Evolutionary conservation across 345 rosid genomes (phyloP).

Genomic region (Lepidium africanum): DNA sequence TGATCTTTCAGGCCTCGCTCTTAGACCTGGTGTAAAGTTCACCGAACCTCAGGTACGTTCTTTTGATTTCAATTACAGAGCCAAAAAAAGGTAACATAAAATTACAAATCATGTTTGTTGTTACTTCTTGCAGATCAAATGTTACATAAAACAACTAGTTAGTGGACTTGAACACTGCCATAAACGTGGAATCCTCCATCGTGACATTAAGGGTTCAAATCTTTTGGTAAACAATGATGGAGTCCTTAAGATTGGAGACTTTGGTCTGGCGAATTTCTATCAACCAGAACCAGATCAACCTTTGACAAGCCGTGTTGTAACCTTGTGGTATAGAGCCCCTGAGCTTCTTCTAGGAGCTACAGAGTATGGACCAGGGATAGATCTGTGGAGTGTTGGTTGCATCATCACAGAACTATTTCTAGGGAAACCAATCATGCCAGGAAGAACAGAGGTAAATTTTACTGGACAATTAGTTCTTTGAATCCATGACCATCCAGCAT

Average conservation of each 20-base stretch:
- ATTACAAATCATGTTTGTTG: not conserved
- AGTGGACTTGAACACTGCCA: slow-evolving; percentile 97
- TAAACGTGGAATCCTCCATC: slow-evolving; percentile 82
- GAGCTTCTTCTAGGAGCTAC: slow-evolving; percentile 97
- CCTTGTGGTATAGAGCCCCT: slow-evolving; percentile 95
- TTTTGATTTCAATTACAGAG: not conserved
- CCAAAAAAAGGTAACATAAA: not conserved
- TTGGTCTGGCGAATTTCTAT: slow-evolving; percentile 74
- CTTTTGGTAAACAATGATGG: slow-evolving; percentile 83
- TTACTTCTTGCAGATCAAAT: slow-evolving; percentile 61
- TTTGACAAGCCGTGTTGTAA: slow-evolving; percentile 96
- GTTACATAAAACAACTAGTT: slow-evolving; percentile 80
- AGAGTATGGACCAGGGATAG: slow-evolving; percentile 80
- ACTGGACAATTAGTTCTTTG: not conserved
- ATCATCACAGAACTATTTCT: slow-evolving; percentile 84
- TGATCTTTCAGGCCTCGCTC: slow-evolving; percentile 89
- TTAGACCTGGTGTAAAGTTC: slow-evolving; percentile 76
- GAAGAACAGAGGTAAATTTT: slow-evolving; percentile 71
- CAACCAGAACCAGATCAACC: slow-evolving; percentile 77
- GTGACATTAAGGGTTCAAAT: slow-evolving; percentile 95
- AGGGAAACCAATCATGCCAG: slow-evolving; percentile 96
- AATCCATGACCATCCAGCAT: not conserved
- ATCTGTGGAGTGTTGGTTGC: slow-evolving; percentile 98
- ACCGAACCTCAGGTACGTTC: slow-evolving; percentile 30
- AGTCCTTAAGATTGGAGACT: slow-evolving; percentile 88